phyloP scores from a whole-genome alignment of 2,329 filamentous ascomycete genomes.

The Colletotrichum brevisporum region DNA sequence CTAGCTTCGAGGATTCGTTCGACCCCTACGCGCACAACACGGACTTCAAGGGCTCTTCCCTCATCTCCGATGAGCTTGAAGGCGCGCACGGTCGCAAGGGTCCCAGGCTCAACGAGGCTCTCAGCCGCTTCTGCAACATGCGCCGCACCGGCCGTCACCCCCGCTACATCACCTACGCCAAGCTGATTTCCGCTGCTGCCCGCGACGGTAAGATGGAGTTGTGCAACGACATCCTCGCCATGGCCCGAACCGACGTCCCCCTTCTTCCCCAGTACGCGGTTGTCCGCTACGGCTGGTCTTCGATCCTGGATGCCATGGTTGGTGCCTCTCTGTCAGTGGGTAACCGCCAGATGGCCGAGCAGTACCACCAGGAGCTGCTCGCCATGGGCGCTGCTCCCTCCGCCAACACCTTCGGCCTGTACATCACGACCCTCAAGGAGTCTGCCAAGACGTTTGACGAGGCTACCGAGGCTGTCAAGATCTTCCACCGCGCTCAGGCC shows the following conservation, averaged over 20 bases:
- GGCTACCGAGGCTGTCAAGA: slow-evolving; percentile 95
- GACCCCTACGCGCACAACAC: slow-evolving; percentile 93
- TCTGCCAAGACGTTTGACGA: slow-evolving; percentile 98
- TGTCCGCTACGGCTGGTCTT: slow-evolving; percentile 95
- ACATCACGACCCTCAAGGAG: slow-evolving; percentile 99
- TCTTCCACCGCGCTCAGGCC: slow-evolving; percentile 92
- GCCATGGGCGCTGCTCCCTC: slow-evolving; percentile 93
- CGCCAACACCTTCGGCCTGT: slow-evolving; percentile 97
- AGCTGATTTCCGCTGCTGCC: slow-evolving; percentile 91
- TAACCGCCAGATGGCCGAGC: slow-evolving; percentile 83
- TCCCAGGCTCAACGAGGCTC: slow-evolving; percentile 82
- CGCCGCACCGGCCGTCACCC: slow-evolving; percentile 92
- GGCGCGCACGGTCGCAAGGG: slow-evolving; percentile 81
- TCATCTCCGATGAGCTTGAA: slow-evolving; percentile 92
- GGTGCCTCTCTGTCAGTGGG: slow-evolving; percentile 89
- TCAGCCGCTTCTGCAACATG: slow-evolving; percentile 91
- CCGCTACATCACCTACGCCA: slow-evolving; percentile 96
- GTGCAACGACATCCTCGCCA: slow-evolving; percentile 87
- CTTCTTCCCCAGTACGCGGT: slow-evolving; percentile 86
- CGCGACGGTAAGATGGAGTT: slow-evolving; percentile 86
- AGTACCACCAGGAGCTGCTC: slow-evolving; percentile 92
- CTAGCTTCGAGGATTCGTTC: slow-evolving; percentile 83
- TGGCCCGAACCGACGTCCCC: slow-evolving; percentile 91
- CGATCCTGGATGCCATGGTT: slow-evolving; percentile 96
- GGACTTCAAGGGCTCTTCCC: slow-evolving; percentile 92